Percentiles rank a stretch among this genome's conserved stretches.
Evolutionary conservation across 2,329 filamentous ascomycete genomes (phyloP).

Genomic region (Mycosphaerella sp.): DNA sequence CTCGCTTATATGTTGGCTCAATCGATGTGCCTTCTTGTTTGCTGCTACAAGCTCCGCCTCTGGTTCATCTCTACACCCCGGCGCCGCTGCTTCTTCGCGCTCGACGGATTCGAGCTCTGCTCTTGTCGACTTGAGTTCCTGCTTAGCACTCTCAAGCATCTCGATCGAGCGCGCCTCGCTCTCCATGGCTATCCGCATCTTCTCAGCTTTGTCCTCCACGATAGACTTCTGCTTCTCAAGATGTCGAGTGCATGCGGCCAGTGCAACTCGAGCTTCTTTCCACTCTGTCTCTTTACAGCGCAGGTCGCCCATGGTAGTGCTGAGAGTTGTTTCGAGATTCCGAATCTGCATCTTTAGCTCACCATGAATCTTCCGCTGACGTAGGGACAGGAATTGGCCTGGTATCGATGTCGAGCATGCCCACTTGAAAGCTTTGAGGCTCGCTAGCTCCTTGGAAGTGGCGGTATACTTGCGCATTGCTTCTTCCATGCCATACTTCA

Average conservation of each 20-base stretch:
- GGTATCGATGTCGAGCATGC: background rate
- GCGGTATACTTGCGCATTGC: slow-evolving; percentile 6
- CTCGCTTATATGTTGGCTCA: slow-evolving; percentile 1
- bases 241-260: background rate
- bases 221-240: slow-evolving; percentile 1
- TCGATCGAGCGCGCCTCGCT: background rate
- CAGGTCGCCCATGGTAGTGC: background rate
- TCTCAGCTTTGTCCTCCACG: background rate
- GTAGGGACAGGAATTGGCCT: slow-evolving; percentile 6
- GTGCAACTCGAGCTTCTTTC: slow-evolving; percentile 7
- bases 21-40: slow-evolving; percentile 1
- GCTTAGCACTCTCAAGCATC: background rate
- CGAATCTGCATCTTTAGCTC: slow-evolving; percentile 9
- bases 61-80: background rate
- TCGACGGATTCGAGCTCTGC: background rate
- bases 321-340: slow-evolving; percentile 6
- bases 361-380: slow-evolving; percentile 9
- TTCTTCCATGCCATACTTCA: slow-evolving; percentile 10
- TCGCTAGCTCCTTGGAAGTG: slow-evolving; percentile 6
- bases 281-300: slow-evolving; percentile 4
- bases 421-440: slow-evolving; percentile 1
- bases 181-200: background rate
- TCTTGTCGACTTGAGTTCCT: background rate
- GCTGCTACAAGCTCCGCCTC: background rate
- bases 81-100: background rate